Evolutionary conservation across 345 rosid genomes (phyloP).

Genomic region (Sonneratia alba): DNA sequence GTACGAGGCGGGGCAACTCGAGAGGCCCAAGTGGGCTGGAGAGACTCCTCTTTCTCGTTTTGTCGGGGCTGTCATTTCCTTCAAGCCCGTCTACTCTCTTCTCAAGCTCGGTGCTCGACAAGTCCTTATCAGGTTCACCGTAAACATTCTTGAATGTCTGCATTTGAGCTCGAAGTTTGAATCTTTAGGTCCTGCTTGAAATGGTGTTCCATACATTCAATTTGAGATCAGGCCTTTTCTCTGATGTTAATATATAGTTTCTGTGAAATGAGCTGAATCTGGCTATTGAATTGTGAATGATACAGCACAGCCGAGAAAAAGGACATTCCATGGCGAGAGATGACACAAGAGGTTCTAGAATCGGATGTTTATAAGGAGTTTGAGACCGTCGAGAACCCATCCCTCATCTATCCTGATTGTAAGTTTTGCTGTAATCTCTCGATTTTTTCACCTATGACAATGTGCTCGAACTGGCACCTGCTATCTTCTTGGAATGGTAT

Average conservation of each 20-base stretch:
- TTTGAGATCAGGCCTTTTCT: neutral
- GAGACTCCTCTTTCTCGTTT: conserved; percentile 50
- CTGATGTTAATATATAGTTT: neutral
- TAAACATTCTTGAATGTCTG: too few species aligned
- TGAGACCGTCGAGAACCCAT: conserved; percentile 33
- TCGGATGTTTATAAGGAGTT: conserved; percentile 55
- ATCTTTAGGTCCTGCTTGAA: neutral
- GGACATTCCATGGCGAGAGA: conserved; percentile 48
- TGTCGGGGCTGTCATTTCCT: conserved; percentile 42
- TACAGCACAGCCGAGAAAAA: conserved; percentile 58
- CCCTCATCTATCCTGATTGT: conserved; percentile 51
- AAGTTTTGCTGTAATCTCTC: conserved; percentile 1
- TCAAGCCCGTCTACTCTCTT: conserved; percentile 45
- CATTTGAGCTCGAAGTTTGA: neutral
- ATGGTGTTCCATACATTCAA: too few species aligned
- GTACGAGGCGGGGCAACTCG: conserved; percentile 45
- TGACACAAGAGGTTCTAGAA: conserved; percentile 41
- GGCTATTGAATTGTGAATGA: conserved; percentile 7
- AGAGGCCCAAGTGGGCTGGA: conserved; percentile 58
- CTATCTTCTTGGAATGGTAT: neutral
- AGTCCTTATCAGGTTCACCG: conserved; percentile 10
- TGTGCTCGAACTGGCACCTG: neutral
- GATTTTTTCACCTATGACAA: neutral
- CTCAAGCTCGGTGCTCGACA: conserved; percentile 62
- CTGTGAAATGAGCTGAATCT: neutral